A percentile compares a stretch with the other conserved stretches of the same genome.
Evolutionary conservation across 345 rosid species (phyloP).

Genomic region (Eucalyptus microcorys): DNA sequence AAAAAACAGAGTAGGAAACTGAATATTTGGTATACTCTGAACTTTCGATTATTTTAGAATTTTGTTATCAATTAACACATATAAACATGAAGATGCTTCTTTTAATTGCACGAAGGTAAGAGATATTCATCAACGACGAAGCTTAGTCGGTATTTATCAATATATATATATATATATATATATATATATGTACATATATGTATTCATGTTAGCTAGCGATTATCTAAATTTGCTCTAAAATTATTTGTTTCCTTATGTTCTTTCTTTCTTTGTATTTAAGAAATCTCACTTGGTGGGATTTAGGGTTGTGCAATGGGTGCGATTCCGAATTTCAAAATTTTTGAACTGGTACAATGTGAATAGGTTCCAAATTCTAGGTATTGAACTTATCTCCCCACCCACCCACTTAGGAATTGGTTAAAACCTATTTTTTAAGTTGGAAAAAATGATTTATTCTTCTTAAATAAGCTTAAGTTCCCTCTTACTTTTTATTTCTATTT

Average conservation of each 20-base stretch:
- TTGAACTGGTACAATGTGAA: too few relatives aligned
- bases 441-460: too few relatives aligned
- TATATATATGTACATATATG: too few relatives aligned
- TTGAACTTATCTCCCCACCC: not conserved
- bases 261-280: not conserved
- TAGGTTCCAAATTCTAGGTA: not conserved
- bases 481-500: not conserved
- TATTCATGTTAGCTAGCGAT: not conserved
- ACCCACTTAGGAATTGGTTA: not conserved
- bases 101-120: not conserved
- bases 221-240: not conserved
- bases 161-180: not conserved
- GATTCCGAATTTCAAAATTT: not conserved
- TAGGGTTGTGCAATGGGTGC: not conserved
- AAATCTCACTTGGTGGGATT: not conserved
- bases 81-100: not conserved
- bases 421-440: not conserved
- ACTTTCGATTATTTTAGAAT: not conserved
- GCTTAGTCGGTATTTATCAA: not conserved
- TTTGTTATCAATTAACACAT: too few relatives aligned
- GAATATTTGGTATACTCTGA: not conserved
- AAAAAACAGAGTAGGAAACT: not conserved
- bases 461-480: too few relatives aligned
- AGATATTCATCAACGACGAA: not conserved
- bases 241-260: not conserved